Evolutionary conservation across 148 eudicot genomes (phyloP), one percentile per base, ranked within the genome.

Genomic region (Drosera capensis): DNA sequence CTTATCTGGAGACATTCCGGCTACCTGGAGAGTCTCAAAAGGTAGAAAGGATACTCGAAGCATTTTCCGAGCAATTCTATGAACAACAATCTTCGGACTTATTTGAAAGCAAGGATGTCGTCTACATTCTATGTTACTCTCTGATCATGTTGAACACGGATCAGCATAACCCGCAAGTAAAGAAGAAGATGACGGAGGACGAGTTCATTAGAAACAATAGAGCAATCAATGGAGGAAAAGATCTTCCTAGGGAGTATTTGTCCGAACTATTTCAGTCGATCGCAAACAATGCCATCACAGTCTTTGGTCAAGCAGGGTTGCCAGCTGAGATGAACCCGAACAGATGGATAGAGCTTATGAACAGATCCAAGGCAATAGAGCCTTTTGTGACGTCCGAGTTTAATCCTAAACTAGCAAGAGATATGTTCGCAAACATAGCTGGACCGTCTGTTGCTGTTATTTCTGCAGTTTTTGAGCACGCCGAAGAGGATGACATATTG

Each of bases 141-240:
- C 49, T 90, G 23, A 85, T 90, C 43, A 90, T 90, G 99, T 67
- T 90, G 39, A 90, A 90, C 68, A 90, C 99, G 3, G 99, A 90
- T 57, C 95, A 80, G 28, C 95, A 90, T 45, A 90, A 90, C 42
- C 95, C 95, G 5, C 99, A 90, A 49, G 99, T 90, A 15, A 90
- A 90, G 75, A 90, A 78, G 60, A 90, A 90, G 56, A 90, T 90
- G 99, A 80, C 99, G 0, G 99, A 90, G 56, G 99, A 90, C 7
- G 99, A 90, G 48, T 90, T 90, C 31, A 78, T 90, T 23, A 69
- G 67, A 46, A 90, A 90, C 70, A 90, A 90, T 35, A 52, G 99
- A 58, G 81, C 79, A 21, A 90, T 84, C 22, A 90, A 90, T 36
- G 84, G 74, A 0, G 95, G 93, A 4, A 76, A 81, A 51, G 99